Conservation (phyloP, 1,284 basidiomycete species). For the Trichosporon sp. region DNA sequence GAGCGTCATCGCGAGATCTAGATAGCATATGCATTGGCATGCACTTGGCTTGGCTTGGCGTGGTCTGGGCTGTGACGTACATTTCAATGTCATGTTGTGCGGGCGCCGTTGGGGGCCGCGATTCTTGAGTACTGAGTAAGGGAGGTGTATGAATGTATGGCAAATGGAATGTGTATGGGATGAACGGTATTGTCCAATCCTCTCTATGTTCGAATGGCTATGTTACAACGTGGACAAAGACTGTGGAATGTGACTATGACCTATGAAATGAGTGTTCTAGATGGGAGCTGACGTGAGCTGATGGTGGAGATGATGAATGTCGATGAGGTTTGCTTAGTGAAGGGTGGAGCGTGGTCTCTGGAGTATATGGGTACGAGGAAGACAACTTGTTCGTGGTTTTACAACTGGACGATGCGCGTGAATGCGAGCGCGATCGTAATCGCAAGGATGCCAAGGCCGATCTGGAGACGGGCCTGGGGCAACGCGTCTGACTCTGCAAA, state of each 20-base stretch:
- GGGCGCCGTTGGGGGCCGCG: not conserved
- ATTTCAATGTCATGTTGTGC: not conserved
- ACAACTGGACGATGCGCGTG: not conserved
- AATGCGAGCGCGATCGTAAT: slow-evolving; percentile 3
- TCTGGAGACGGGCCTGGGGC: not conserved
- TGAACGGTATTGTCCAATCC: not conserved
- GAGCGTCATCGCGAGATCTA: not conserved
- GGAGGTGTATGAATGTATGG: not conserved
- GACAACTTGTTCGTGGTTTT: not conserved
- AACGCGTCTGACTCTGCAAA: not conserved
- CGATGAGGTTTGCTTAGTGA: no score
- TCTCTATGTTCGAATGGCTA: not conserved
- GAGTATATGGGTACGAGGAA: not conserved
- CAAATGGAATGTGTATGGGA: not conserved
- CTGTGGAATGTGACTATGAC: not conserved
- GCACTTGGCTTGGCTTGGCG: no score
- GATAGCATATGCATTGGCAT: not conserved
- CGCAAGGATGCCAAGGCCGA: not conserved
- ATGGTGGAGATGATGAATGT: not conserved
- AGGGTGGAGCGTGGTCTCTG: no score
- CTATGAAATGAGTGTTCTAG: not conserved
- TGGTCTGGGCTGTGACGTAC: not conserved
- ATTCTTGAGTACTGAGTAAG: not conserved
- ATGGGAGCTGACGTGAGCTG: not conserved
- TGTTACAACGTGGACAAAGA: not conserved